Percentiles rank a stretch among this genome's conserved stretches.
Evolutionary conservation across 1,139 yeast genomes (phyloP).

Genomic region (Blastobotrys capitulatus): DNA sequence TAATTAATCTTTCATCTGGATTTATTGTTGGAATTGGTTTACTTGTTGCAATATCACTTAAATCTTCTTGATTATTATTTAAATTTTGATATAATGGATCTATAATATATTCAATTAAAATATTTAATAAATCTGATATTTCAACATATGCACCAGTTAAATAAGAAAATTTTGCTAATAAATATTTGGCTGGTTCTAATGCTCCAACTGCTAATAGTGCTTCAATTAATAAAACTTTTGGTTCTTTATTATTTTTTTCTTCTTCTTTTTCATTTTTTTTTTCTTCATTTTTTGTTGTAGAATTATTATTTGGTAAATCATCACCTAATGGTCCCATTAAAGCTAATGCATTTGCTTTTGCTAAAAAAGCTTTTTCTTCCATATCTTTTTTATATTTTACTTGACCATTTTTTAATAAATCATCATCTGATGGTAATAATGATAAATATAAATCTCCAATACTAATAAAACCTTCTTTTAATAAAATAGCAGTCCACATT

Average conservation of each 20-base stretch:
- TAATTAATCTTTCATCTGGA: neutral
- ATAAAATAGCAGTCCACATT: constrained; percentile 46
- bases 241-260: constrained; percentile 10
- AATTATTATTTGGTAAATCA: constrained; percentile 33
- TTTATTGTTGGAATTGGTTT: neutral
- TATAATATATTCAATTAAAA: constrained; percentile 48
- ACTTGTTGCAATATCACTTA: neutral
- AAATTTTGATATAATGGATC: constrained; percentile 42
- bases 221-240: constrained; percentile 45
- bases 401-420: constrained; percentile 40
- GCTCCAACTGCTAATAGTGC: constrained; percentile 58
- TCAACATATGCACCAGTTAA: constrained; percentile 53
- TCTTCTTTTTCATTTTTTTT: constrained; percentile 7
- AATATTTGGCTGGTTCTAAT: constrained; percentile 55
- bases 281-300: constrained; percentile 16
- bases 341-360: constrained; percentile 77
- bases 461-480: constrained; percentile 66
- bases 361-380: constrained; percentile 57
- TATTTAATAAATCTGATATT: constrained; percentile 43
- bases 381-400: constrained; percentile 45
- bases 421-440: constrained; percentile 43
- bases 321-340: constrained; percentile 78
- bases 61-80: neutral
- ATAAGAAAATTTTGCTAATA: constrained; percentile 59
- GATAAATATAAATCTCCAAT: constrained; percentile 58